phyloP scores from a whole-genome alignment of 768 basidiomycete species.

The Panaeolus cyanescens region DNA sequence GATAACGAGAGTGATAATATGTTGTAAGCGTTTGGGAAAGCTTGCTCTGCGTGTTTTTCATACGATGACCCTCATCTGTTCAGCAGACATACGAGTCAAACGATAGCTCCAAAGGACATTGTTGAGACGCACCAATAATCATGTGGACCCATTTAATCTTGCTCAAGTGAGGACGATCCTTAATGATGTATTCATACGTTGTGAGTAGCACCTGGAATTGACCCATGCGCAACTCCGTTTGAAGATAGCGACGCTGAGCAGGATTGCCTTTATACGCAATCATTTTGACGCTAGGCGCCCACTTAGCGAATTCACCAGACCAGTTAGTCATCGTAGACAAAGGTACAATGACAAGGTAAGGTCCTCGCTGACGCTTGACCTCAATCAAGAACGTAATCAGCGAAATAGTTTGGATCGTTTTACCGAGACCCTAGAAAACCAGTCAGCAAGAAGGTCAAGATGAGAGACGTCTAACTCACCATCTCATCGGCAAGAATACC shows the following conservation, averaged over 20 bases:
- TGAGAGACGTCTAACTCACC: slow-evolving; percentile 43
- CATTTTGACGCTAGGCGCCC: slow-evolving; percentile 82
- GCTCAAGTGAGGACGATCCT: slow-evolving; percentile 87
- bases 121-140: slow-evolving; percentile 75
- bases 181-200: slow-evolving; percentile 98
- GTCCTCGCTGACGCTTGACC: slow-evolving; percentile 85
- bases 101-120: neutral
- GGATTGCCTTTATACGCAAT: slow-evolving; percentile 95
- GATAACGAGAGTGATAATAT: slow-evolving; percentile 90
- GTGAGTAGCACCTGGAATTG: slow-evolving; percentile 93
- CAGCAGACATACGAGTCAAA: slow-evolving; percentile 7
- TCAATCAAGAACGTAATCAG: slow-evolving; percentile 96
- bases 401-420: slow-evolving; percentile 94
- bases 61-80: slow-evolving; percentile 92
- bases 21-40: slow-evolving; percentile 87
- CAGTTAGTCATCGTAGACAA: slow-evolving; percentile 97
- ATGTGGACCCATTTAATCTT: slow-evolving; percentile 97
- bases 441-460: neutral
- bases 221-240: slow-evolving; percentile 73
- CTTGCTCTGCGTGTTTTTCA: slow-evolving; percentile 95
- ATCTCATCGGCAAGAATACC: slow-evolving; percentile 96
- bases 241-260: slow-evolving; percentile 73
- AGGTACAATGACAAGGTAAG: slow-evolving; percentile 94
- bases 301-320: slow-evolving; percentile 96
- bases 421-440: slow-evolving; percentile 78